These are phyloP conservation scores for Linanthus parryae DNA, from an alignment of 148 eudicot species.

Conservation along the genomic window DNA sequence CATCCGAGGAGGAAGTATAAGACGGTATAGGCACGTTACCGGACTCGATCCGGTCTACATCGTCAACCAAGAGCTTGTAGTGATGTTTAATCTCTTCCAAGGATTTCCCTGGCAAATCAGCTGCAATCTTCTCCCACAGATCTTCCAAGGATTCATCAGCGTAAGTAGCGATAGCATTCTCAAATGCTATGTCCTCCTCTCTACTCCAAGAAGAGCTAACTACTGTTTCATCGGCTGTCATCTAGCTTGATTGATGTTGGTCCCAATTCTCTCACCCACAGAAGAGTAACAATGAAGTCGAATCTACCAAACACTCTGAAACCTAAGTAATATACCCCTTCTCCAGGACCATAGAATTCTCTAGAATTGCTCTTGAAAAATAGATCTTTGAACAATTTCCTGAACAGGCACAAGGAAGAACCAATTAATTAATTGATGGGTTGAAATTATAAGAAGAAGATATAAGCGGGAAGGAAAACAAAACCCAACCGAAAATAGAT, in stretches of 20 bases:
- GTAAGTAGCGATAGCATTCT: constrained; percentile 70
- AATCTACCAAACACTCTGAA: constrained; percentile 12
- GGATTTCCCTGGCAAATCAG: constrained; percentile 68
- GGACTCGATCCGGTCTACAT: constrained; percentile 65
- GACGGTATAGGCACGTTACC: constrained; percentile 71
- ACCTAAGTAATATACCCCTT: constrained; percentile 1
- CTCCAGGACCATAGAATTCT: constrained; percentile 1
- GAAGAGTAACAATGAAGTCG: no score
- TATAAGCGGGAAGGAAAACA: constrained; percentile 9
- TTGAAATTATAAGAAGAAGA: constrained; percentile 11
- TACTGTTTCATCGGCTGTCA: constrained; percentile 46
- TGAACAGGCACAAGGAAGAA: constrained; percentile 7
- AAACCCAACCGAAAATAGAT: constrained; percentile 14
- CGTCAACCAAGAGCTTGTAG: constrained; percentile 69
- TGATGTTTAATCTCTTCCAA: constrained; percentile 69
- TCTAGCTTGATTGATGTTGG: constrained; percentile 18
- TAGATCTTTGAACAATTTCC: constrained; percentile 14
- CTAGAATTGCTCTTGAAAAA: constrained; percentile 7
- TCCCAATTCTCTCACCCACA: no score
- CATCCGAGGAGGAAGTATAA: constrained; percentile 55
- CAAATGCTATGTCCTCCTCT: constrained; percentile 84
- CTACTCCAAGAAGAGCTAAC: constrained; percentile 55
- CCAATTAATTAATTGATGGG: constrained; percentile 13
- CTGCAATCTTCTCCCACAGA: constrained; percentile 79
- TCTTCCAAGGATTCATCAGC: constrained; percentile 51